Evolutionary conservation across 495 filamentous ascomycete species (phyloP), one percentile per base, ranked within the genome.

Genomic region (Penicillium cinerascens): DNA sequence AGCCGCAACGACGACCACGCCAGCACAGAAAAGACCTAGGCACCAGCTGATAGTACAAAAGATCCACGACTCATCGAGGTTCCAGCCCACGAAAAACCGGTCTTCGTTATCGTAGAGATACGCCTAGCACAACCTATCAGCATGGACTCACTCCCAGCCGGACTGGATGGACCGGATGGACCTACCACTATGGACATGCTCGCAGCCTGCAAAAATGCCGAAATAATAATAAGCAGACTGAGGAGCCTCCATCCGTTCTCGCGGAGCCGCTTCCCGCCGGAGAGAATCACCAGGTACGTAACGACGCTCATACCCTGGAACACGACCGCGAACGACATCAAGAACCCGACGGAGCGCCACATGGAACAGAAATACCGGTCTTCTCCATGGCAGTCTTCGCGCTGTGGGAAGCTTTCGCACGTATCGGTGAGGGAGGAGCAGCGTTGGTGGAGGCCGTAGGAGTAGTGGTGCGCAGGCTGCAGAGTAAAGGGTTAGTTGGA

Each of bases 321-420:
- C 35, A 95, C 82, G 29, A 89, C 77, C 21, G 87, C 81, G 56
- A 96, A 87, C 47, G 80, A 86, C 82, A 95, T 89, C 47, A 95
- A 71, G 66, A 95, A 96, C 9, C 87, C 91, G 49, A 89, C 83
- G 38, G 84, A 86, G 27, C 88, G 81, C 92, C 92, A 97, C 81
- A 95, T 87, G 54, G 82, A 86, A 72, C 92, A 96, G 77, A 97
- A 96, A 68, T 84, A 82, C 25, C 83, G 79, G 61, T 88, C 80
- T 42, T 76, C 74, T 59, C 81, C 84, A 55, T 83, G 78, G 72
- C 86, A 90, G 70, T 89, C 87, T 42, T 82, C 76, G 52, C 78
- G 71, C 51, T 74, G 69, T 7, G 85, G 84, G 61, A 86, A 87
- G 47, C 70, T 68, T 38, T 73, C 70, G 69, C 84, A 87, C 36